Evolutionary conservation across 2,329 filamentous ascomycete species (phyloP).

Genomic region (Coniella lustricola): DNA sequence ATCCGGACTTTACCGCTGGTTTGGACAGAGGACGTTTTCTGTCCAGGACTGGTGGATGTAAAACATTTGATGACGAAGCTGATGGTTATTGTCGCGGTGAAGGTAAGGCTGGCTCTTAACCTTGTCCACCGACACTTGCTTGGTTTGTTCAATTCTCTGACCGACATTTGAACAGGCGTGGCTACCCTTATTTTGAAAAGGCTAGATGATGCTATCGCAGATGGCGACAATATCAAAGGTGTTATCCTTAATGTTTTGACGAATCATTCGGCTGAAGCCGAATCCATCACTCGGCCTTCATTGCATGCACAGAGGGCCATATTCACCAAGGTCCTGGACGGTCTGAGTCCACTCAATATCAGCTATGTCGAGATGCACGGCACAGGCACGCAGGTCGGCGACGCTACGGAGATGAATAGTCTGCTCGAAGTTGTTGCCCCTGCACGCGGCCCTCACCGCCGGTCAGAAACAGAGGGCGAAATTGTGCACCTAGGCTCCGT

Average conservation of each 20-base stretch:
- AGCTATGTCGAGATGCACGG: constrained; percentile 86
- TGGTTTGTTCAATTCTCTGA: too few species aligned
- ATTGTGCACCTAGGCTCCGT: constrained; percentile 49
- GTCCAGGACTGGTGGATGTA: constrained; percentile 33
- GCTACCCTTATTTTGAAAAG: constrained; percentile 40
- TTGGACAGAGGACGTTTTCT: constrained; percentile 57
- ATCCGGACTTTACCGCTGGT: constrained; percentile 56
- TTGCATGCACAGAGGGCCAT: constrained; percentile 65
- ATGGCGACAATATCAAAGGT: constrained; percentile 34
- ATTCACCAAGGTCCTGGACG: constrained; percentile 62
- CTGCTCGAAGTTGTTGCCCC: constrained; percentile 44
- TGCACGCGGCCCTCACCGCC: constrained; percentile 36
- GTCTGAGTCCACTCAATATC: constrained; percentile 67
- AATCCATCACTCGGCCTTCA: constrained; percentile 57
- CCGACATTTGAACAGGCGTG: constrained; percentile 17
- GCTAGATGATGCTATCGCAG: constrained; percentile 36
- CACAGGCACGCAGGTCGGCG: constrained; percentile 75
- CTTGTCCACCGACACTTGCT: too few species aligned
- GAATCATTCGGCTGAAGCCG: constrained; percentile 55
- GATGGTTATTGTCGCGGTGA: constrained; percentile 49
- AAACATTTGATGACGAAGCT: constrained; percentile 25
- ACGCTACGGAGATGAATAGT: constrained; percentile 73
- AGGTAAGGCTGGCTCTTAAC: too few species aligned
- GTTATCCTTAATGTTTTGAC: constrained; percentile 40
- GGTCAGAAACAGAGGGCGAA: constrained; percentile 30